Conservation (phyloP, 305 asterid genomes). For the Solanum hybrid region DNA sequence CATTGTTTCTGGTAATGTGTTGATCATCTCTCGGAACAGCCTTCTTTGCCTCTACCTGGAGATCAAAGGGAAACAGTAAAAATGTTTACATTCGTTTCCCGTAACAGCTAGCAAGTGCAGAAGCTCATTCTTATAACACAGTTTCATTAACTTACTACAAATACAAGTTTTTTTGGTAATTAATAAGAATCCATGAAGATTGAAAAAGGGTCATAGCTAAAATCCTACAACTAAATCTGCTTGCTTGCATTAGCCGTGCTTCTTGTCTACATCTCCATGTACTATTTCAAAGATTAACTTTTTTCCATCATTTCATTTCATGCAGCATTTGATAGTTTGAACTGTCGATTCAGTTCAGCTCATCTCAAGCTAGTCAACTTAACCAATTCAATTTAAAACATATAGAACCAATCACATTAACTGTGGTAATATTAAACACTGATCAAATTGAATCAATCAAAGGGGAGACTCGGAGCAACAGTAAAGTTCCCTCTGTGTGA, state of each 20-base stretch:
- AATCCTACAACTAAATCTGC: not conserved
- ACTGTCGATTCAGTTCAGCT: not conserved
- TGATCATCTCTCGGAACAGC: constrained; percentile 83
- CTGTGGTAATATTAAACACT: not conserved
- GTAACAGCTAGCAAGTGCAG: not conserved
- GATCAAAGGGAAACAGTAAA: not conserved
- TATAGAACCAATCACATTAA: not conserved
- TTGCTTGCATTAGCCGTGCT: not conserved
- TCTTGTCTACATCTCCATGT: not conserved
- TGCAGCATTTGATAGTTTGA: not conserved
- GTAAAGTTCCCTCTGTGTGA: not conserved
- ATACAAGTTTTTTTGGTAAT: not conserved
- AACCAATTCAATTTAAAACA: not conserved
- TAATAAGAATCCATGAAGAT: not conserved
- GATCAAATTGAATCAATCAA: not conserved
- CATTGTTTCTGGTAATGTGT: constrained; percentile 39
- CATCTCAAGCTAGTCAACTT: not conserved
- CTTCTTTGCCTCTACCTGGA: constrained; percentile 81
- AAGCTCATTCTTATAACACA: not conserved
- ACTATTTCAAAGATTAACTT: not conserved
- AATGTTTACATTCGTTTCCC: not conserved
- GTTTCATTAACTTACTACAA: not conserved
- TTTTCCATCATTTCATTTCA: not conserved
- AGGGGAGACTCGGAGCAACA: not conserved
- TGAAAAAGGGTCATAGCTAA: not conserved